phyloP scores from a whole-genome alignment of 2,329 filamentous ascomycete species.

The Pseudogymnoascus sp. region DNA sequence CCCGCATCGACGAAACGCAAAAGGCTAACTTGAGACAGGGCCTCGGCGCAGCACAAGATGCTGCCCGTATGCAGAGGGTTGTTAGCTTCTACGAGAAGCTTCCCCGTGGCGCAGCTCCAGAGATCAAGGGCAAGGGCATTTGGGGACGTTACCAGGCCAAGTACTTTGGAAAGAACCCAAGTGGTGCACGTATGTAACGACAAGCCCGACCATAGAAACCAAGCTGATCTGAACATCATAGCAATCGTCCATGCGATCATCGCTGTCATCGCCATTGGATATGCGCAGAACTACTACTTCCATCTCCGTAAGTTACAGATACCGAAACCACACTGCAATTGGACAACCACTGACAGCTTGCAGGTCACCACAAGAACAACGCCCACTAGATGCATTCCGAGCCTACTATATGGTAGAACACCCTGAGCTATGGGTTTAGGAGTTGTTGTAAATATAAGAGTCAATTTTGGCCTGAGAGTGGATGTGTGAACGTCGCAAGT shows the following conservation, averaged over 20 bases:
- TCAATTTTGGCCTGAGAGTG: not conserved
- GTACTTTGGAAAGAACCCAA: slow-evolving; percentile 94
- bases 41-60: slow-evolving; percentile 90
- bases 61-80: slow-evolving; percentile 93
- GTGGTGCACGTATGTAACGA: slow-evolving; percentile 67
- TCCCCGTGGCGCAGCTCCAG: slow-evolving; percentile 81
- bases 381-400: slow-evolving; percentile 60
- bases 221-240: slow-evolving; percentile 33
- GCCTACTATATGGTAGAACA: slow-evolving; percentile 10
- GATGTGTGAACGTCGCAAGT: not conserved
- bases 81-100: slow-evolving; percentile 99
- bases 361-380: slow-evolving; percentile 99
- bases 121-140: slow-evolving; percentile 71
- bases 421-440: slow-evolving; percentile 3
- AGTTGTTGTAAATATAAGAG: slow-evolving; percentile 12
- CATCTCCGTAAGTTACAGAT: slow-evolving; percentile 74
- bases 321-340: not conserved
- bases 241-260: slow-evolving; percentile 82
- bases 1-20: slow-evolving; percentile 11
- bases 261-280: slow-evolving; percentile 71
- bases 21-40: slow-evolving; percentile 51
- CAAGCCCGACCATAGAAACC: not conserved
- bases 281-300: slow-evolving; percentile 99
- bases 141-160: slow-evolving; percentile 79
- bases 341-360: slow-evolving; percentile 20